Percentiles rank a stretch among this genome's conserved stretches.
These are phyloP conservation scores for Talaromyces pinophilus DNA, from an alignment of 2,329 filamentous ascomycete species.

Conservation along the genomic window DNA sequence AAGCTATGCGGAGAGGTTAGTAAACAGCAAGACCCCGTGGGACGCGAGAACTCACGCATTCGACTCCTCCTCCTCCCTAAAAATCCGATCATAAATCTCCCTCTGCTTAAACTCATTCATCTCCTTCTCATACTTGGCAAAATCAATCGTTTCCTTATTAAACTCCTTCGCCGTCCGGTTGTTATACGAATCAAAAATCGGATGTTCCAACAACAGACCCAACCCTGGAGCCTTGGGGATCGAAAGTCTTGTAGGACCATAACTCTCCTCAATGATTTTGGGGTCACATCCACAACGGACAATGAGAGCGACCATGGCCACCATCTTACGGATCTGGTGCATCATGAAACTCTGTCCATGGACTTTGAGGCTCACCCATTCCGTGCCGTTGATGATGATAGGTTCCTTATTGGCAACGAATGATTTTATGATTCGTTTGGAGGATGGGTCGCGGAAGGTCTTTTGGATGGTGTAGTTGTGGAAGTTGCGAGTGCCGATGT, in stretches of 20 bases:
- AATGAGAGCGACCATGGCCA: constrained; percentile 83
- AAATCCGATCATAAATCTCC: constrained; percentile 91
- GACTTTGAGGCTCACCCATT: constrained; percentile 94
- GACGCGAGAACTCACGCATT: constrained; percentile 67
- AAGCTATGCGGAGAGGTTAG: constrained; percentile 54
- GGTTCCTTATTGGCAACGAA: constrained; percentile 76
- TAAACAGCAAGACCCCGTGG: not conserved
- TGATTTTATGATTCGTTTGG: constrained; percentile 88
- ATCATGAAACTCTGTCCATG: constrained; percentile 99
- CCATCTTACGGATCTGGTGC: constrained; percentile 99
- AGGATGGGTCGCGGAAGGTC: constrained; percentile 73
- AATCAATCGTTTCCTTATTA: constrained; percentile 71
- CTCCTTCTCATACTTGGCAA: constrained; percentile 72
- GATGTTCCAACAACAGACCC: constrained; percentile 82
- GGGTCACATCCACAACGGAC: constrained; percentile 80
- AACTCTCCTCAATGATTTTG: constrained; percentile 71
- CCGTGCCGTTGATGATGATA: constrained; percentile 83
- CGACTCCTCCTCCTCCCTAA: constrained; percentile 81
- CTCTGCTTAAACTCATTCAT: constrained; percentile 87
- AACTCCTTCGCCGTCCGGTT: constrained; percentile 63
- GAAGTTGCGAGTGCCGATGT: constrained; percentile 84
- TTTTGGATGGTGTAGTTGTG: constrained; percentile 99
- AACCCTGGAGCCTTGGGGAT: constrained; percentile 94
- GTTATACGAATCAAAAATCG: constrained; percentile 91
- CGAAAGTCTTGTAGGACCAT: constrained; percentile 70